Base-by-base conservation (phyloP, 352 stramenopile species). In the Hyaloperonospora brassicae region DNA sequence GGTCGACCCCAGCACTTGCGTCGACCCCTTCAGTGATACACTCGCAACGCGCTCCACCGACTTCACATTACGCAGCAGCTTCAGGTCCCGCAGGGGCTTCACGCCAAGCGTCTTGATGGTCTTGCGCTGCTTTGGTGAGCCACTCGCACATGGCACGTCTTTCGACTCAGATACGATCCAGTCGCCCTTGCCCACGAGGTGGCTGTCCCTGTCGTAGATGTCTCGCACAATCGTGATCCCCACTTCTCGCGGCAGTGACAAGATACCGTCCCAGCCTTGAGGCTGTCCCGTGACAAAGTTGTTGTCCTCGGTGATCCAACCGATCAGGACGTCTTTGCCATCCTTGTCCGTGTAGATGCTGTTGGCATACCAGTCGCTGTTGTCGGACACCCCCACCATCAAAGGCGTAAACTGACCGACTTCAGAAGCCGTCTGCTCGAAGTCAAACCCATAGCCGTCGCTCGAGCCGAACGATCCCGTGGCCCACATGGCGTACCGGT, bases 351-450 rank as follows among this genome's bases (percentile, higher is more conserved):
- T 79, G 70, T 84, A 81, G 43, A 85, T 73, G 48, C 59, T 76
- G 61, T 84, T 84, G 34, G 76, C 76, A 55, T 87, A 87, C 76
- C 76, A 87, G 58, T 82, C 62, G 34, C 71, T 81, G 39, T 70
- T 70, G 54, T 87, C 76, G 21, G 72, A 76, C 24, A 87, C 59
- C 13, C 76, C 76, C 1, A 87, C 76, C 65, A 84, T 85, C 11
- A 62, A 54, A 30, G 76, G 72, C 8, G 57, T 66, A 60, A 87
- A 84, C 5, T 80, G 42, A 45, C 70, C 66, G 0, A 52, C 52
- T 0, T 74, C 17, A 17, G 17, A 17, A 17, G 17, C 17, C 17
- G 17, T 58, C 1, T 54, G 2, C 40, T 76, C 68, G 11, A 38
- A 47, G 12, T 67, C 62, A 0, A 46, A 39, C 23, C 47, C 55